A percentile compares a stretch with the other conserved stretches of the same genome.
Conservation (phyloP, 305 asterid genomes). For the Fraxinus ornus region DNA sequence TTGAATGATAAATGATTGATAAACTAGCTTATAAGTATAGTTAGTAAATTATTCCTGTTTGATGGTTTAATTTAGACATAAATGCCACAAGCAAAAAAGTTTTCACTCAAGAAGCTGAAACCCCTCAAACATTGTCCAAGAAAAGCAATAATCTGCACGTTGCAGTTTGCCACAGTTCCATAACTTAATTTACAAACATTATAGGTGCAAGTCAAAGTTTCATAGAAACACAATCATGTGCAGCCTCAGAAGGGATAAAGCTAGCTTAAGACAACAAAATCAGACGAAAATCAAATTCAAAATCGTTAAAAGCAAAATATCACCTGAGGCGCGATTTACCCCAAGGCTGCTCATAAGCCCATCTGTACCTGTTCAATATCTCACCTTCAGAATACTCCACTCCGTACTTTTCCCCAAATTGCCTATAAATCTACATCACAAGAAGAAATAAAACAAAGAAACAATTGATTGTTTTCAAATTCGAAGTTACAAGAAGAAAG, state of each 20-base stretch:
- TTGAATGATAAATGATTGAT: neutral
- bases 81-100: neutral
- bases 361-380: conserved; percentile 73
- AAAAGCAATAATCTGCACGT: neutral
- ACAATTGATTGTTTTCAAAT: neutral
- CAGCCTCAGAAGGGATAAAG: neutral
- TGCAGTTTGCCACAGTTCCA: neutral
- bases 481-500: neutral
- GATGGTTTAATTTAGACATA: neutral
- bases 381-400: conserved; percentile 81
- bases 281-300: neutral
- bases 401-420: conserved; percentile 92
- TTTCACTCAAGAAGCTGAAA: neutral
- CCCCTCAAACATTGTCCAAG: neutral
- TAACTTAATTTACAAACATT: neutral
- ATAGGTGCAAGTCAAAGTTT: neutral
- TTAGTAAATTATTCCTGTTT: neutral
- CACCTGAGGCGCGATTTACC: conserved; percentile 91
- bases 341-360: conserved; percentile 98
- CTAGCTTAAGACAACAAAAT: neutral
- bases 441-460: neutral
- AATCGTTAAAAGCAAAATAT: conserved; percentile 7
- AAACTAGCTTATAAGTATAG: neutral
- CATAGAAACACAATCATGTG: neutral
- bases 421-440: conserved; percentile 63